phyloP scores from a whole-genome alignment of 2,329 filamentous ascomycete species.

The Venturia carpophila region DNA sequence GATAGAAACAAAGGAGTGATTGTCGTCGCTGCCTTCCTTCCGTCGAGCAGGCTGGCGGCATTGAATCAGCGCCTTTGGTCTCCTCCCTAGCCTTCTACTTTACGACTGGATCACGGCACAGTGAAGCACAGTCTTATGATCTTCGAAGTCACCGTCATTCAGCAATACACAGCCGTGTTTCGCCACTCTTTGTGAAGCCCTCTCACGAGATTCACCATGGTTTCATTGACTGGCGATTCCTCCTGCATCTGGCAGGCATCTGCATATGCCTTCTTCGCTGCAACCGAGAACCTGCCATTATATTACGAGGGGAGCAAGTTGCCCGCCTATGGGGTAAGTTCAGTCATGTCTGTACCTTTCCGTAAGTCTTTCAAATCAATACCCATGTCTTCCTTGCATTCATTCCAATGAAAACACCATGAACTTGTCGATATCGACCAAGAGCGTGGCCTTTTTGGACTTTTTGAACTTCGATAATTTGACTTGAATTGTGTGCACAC shows the following conservation, averaged over 20 bases:
- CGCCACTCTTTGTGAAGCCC: constrained; percentile 58
- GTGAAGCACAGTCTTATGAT: constrained; percentile 59
- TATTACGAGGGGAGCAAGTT: constrained; percentile 54
- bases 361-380: too few species aligned
- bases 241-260: constrained; percentile 66
- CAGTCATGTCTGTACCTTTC: too few species aligned
- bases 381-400: too few species aligned
- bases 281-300: constrained; percentile 62
- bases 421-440: too few species aligned
- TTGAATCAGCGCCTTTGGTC: constrained; percentile 64
- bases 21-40: constrained; percentile 58
- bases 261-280: constrained; percentile 70
- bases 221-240: constrained; percentile 64
- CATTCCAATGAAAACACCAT: too few species aligned
- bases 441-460: too few species aligned
- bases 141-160: constrained; percentile 59
- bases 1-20: constrained; percentile 64
- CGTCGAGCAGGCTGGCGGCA: constrained; percentile 61
- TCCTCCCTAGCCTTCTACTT: constrained; percentile 67
- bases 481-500: too few species aligned
- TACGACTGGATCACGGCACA: constrained; percentile 64
- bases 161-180: constrained; percentile 67
- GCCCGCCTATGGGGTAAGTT: constrained; percentile 44
- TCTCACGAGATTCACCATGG: constrained; percentile 58
- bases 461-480: too few species aligned